Evolutionary conservation across 23 red algal species (phyloP).

Genomic region (Gracilaria caudata): DNA sequence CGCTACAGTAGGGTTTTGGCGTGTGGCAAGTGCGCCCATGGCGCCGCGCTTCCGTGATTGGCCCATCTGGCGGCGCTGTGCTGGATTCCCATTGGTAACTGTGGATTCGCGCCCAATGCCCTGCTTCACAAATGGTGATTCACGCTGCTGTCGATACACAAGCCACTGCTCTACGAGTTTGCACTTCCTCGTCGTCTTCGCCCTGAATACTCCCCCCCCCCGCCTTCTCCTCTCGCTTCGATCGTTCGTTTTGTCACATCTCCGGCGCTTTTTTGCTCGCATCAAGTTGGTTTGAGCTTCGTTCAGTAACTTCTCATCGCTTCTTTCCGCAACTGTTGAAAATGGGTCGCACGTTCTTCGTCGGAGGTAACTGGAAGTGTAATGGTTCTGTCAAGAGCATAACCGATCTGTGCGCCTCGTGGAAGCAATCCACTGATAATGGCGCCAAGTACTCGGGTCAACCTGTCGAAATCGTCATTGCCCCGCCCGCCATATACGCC

Average conservation of each 20-base stretch:
- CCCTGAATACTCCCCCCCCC: too few species aligned
- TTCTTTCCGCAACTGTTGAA: background rate
- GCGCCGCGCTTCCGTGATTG: too few species aligned
- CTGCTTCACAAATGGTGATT: too few species aligned
- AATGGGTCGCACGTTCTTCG: constrained; percentile 88
- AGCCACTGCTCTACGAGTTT: too few species aligned
- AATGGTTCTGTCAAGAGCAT: constrained; percentile 81
- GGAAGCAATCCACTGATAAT: constrained; percentile 62
- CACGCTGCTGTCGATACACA: too few species aligned
- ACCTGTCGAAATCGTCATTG: constrained; percentile 82
- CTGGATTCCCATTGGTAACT: background rate
- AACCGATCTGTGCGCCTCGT: constrained; percentile 64
- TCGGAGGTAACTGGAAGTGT: constrained; percentile 99
- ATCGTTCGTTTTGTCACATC: background rate
- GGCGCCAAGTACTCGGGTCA: constrained; percentile 70
- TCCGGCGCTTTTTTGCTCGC: background rate
- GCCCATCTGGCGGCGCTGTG: too few species aligned
- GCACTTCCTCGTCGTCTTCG: too few species aligned
- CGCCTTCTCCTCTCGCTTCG: too few species aligned
- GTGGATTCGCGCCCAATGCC: too few species aligned
- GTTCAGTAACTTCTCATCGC: background rate
- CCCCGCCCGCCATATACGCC: constrained; percentile 79
- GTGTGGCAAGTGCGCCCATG: too few species aligned
- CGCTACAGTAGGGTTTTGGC: too few species aligned
- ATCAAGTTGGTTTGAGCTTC: too few species aligned